These are phyloP conservation scores for Lolium perenne DNA, from an alignment of 176 grass and related monocot species.

Conservation along the genomic window DNA sequence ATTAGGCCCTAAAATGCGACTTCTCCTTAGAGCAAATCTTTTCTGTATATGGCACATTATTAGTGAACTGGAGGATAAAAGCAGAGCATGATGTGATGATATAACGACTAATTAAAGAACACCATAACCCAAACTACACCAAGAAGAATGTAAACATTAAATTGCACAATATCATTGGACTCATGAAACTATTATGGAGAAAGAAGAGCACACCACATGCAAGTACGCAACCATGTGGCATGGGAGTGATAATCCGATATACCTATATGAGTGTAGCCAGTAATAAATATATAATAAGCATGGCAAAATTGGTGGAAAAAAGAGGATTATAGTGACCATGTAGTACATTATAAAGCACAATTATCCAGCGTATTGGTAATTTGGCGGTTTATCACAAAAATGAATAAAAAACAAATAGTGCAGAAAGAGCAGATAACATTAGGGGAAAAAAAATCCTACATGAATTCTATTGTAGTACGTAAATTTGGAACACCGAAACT, in stretches of 20 bases:
- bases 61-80: neutral
- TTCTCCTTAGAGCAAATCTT: constrained; percentile 85
- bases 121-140: neutral
- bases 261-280: neutral
- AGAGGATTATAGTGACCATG: neutral
- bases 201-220: neutral
- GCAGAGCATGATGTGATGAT: neutral
- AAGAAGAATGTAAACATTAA: neutral
- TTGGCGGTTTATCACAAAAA: neutral
- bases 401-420: neutral
- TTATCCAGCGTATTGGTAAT: neutral
- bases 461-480: neutral
- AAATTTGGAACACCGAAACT: constrained; percentile 6
- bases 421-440: neutral
- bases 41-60: constrained; percentile 65
- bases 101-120: neutral
- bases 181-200: neutral
- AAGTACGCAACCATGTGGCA: neutral
- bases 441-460: neutral
- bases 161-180: neutral
- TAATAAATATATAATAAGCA: neutral
- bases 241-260: neutral
- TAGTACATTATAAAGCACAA: neutral
- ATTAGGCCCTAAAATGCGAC: constrained; percentile 91
- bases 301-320: neutral